Conservation (phyloP, 2,329 filamentous ascomycete species). For the Fusarium metavorans region DNA sequence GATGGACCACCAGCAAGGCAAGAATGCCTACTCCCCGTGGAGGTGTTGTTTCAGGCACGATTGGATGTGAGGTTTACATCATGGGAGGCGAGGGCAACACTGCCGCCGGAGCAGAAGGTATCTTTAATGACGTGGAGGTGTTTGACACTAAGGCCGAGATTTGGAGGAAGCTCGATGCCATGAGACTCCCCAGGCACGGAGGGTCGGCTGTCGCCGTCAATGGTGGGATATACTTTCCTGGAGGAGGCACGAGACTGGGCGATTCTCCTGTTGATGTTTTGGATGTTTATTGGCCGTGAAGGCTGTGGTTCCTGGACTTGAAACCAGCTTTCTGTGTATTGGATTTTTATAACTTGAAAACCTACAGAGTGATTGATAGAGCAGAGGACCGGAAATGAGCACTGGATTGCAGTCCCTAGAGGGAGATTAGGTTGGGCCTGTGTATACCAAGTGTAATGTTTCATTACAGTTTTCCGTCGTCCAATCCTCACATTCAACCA, state of each 20-base stretch:
- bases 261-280: constrained; percentile 29
- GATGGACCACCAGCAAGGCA: constrained; percentile 44
- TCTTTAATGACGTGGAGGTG: constrained; percentile 47
- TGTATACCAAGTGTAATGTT: too few species aligned
- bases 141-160: constrained; percentile 45
- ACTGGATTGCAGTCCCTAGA: too few species aligned
- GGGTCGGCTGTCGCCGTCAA: constrained; percentile 46
- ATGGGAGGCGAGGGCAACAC: constrained; percentile 55
- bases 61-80: constrained; percentile 47
- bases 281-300: constrained; percentile 33
- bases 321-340: too few species aligned
- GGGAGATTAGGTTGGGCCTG: too few species aligned
- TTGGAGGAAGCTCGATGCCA: constrained; percentile 44
- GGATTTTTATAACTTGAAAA: too few species aligned
- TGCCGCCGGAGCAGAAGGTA: constrained; percentile 16
- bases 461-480: neutral
- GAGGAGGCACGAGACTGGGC: constrained; percentile 46
- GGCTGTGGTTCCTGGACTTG: too few species aligned
- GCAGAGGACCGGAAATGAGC: too few species aligned
- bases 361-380: too few species aligned
- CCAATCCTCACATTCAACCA: neutral
- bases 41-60: constrained; percentile 45
- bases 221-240: constrained; percentile 49
- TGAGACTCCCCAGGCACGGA: constrained; percentile 51
- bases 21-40: constrained; percentile 54